A percentile compares a stretch with the other conserved stretches of the same genome.
Conservation (phyloP, 305 asterid species). For the Caryopteris hybrid region DNA sequence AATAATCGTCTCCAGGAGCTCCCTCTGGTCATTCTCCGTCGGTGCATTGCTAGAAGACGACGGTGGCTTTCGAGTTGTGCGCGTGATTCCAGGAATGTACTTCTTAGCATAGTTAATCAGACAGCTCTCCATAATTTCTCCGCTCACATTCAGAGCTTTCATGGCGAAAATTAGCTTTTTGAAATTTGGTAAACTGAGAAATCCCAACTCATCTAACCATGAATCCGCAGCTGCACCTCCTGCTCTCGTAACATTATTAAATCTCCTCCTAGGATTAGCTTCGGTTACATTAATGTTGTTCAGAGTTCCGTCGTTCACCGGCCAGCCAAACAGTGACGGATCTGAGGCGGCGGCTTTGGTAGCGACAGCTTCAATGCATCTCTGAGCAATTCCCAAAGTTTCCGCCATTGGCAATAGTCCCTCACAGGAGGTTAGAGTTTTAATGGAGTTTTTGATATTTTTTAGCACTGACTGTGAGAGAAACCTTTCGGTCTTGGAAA, state of each 20-base stretch:
- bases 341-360: conserved; percentile 64
- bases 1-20: conserved; percentile 66
- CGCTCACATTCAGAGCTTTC: conserved; percentile 56
- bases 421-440: conserved; percentile 58
- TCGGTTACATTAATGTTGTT: conserved; percentile 18
- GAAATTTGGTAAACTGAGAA: conserved; percentile 51
- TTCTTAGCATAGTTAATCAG: conserved; percentile 69
- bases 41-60: conserved; percentile 37
- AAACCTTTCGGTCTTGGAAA: conserved; percentile 63
- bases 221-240: conserved; percentile 34
- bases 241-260: conserved; percentile 11
- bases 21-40: conserved; percentile 77
- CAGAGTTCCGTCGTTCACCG: conserved; percentile 53
- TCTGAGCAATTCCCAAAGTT: conserved; percentile 55
- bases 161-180: conserved; percentile 58
- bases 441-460: conserved; percentile 50
- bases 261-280: conserved; percentile 26
- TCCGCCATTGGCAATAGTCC: conserved; percentile 63
- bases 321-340: conserved; percentile 94
- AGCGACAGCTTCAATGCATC: conserved; percentile 71
- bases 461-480: conserved; percentile 51
- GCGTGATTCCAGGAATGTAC: conserved; percentile 75
- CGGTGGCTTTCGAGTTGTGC: conserved; percentile 50
- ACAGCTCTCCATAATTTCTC: conserved; percentile 78
- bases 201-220: conserved; percentile 76